Evolutionary conservation across 495 filamentous ascomycete species (phyloP).

Genomic region (Penicillium desertorum): DNA sequence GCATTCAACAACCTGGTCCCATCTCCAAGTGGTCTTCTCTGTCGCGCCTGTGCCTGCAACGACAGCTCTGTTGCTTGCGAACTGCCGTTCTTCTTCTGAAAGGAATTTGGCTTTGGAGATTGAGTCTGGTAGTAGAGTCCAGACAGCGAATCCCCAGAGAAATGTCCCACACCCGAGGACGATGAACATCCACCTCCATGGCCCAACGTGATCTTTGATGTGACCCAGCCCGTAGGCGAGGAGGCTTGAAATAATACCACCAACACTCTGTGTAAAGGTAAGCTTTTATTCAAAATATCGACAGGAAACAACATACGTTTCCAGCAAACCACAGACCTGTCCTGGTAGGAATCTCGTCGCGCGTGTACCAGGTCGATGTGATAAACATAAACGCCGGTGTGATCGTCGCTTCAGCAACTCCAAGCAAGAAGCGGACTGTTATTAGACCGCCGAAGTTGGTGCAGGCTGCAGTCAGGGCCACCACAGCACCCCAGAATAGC

Average conservation of each 20-base stretch:
- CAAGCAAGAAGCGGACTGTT: slow-evolving; percentile 49
- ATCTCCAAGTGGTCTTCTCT: slow-evolving; percentile 56
- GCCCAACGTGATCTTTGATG: slow-evolving; percentile 46
- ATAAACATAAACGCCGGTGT: slow-evolving; percentile 43
- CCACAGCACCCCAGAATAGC: slow-evolving; percentile 57
- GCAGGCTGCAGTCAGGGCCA: slow-evolving; percentile 46
- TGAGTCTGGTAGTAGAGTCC: slow-evolving; percentile 58
- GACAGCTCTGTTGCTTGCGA: slow-evolving; percentile 52
- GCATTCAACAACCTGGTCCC: slow-evolving; percentile 52
- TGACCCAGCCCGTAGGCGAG: slow-evolving; percentile 58
- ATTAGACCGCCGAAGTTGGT: slow-evolving; percentile 38
- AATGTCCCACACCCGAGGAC: slow-evolving; percentile 54
- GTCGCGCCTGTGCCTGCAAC: slow-evolving; percentile 47
- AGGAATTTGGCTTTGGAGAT: slow-evolving; percentile 61
- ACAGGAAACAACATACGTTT: slow-evolving; percentile 31
- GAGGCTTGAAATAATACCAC: slow-evolving; percentile 56
- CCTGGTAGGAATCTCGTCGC: slow-evolving; percentile 58
- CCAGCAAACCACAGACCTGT: slow-evolving; percentile 62
- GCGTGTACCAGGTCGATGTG: slow-evolving; percentile 52
- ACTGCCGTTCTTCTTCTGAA: slow-evolving; percentile 50
- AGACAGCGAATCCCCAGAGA: slow-evolving; percentile 54
- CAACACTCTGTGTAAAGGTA: slow-evolving; percentile 37
- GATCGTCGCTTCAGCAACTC: slow-evolving; percentile 53
- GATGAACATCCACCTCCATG: slow-evolving; percentile 56
- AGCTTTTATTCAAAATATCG: not conserved